These are phyloP conservation scores for Tuber melanosporum DNA, from an alignment of 495 filamentous ascomycete species.

Conservation along the genomic window DNA sequence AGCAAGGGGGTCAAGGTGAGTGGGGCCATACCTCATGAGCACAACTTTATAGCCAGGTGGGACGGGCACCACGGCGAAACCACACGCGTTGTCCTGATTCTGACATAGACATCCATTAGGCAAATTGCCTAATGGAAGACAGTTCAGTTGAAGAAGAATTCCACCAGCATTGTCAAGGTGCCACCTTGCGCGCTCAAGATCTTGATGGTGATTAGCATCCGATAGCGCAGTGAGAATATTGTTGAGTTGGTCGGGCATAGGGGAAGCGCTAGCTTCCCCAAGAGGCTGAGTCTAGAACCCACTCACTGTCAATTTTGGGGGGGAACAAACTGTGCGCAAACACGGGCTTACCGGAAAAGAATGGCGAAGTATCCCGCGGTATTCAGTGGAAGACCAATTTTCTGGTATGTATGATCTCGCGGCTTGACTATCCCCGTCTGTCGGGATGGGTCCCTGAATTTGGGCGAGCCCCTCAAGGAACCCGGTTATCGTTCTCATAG, in stretches of 20 bases:
- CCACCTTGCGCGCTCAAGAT: conserved; percentile 13
- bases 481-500: neutral
- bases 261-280: neutral
- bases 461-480: neutral
- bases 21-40: conserved; percentile 22
- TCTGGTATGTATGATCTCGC: neutral
- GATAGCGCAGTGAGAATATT: neutral
- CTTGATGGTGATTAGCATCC: neutral
- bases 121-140: neutral
- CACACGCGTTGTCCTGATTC: neutral
- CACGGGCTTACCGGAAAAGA: neutral
- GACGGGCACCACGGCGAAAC: conserved; percentile 14
- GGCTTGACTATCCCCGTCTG: neutral
- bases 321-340: neutral
- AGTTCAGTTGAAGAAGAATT: conserved; percentile 10
- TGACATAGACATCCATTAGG: neutral
- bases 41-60: conserved; percentile 13
- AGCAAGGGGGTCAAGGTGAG: neutral
- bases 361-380: neutral
- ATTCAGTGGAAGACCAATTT: neutral
- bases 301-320: neutral
- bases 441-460: neutral
- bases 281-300: neutral
- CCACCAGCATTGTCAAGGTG: conserved; percentile 30
- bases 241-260: neutral